Evolutionary conservation across 2,329 filamentous ascomycete genomes (phyloP), one percentile per base, ranked within the genome.

Genomic region (Periglandula ipomoeae): DNA sequence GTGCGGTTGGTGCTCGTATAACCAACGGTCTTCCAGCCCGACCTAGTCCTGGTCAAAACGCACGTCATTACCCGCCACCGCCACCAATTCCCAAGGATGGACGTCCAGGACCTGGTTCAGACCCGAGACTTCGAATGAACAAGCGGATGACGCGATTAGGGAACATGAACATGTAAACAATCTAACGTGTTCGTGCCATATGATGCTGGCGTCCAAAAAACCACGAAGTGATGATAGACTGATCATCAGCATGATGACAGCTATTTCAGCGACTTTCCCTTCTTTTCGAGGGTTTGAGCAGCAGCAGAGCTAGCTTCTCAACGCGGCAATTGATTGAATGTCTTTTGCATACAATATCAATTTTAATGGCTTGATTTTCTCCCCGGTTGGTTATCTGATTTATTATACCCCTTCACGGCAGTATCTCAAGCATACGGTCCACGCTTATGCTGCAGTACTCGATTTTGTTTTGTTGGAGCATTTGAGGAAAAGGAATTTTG

Each of bases 81-180:
- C 22, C 46, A 19, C 30, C 48, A 13, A 40, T 51, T 43, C 37
- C n/a, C 34, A 50, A 30, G 48, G 54, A 52, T 13, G 49, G 50
- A 35, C 54, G 52, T 27, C 38, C 50, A 34, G 51, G 46, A 23
- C 50, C 50, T 20, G 53, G 55, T n/a, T 40, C 50, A 38, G 49
- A 52, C 10, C 50, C 51, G 32, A 53, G 55, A 13, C 71, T 74
- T 44, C 69, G 67, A 54, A 78, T 81, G 76, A 78, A 81, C 67
- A 81, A 81, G 69, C 72, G 78, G 55, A 79, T 76, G 70, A 82
- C 78, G 51, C 70, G 78, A 52, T 60, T 81, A 46, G 77, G 78
- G n/a, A 53, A 49, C 24, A 48, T 50, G 15, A 44, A 50, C 11
- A 5, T 19, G 39, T 44, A 20, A 50, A 79, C 78, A 72, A 77